Evolutionary conservation across 257 asterid species (phyloP), one percentile per base, ranked within the genome.

Genomic region (Eustoma russellianum): DNA sequence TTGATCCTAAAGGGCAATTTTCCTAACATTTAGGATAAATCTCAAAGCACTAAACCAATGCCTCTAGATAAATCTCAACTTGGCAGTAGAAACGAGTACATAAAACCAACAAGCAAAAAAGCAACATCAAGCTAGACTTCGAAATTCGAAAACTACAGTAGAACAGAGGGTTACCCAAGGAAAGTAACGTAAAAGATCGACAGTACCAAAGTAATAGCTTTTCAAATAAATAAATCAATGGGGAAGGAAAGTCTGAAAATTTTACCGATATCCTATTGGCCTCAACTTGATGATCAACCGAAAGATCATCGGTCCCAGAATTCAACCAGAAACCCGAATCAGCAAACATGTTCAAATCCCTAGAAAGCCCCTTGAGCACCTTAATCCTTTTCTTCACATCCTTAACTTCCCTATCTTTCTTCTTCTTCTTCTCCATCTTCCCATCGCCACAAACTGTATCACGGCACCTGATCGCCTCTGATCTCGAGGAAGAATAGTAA

Each of bases 311-410:
- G 17, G 15, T 17, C 6, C 43, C 56, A 33, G 69, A 60, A 41
- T 73, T 11, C 81, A 58, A 71, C 61, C 40, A 87, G 79, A 54
- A 78, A 60, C 17, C 81, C 85, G 78, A 74, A 62, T 68, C 72
- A 60, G 77, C 63, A 14, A 84, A 72, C 17, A 66, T 59, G 9
- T 74, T 55, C 35, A 83, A 77, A 59, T 81, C 83, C 73, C 44
- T 72, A 1, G 82, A 64, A 63, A 87, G 64, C 17, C 73, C 83
- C 73, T 86, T 71, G 12, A 86, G 63, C 67, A 81, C 69, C 67
- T 86, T 86, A 85, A 73, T 28, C 71, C 76, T 84, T 81, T 72
- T 74, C 68, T 74, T 81, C 72, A 59, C 74, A 70, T 57, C 69
- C 73, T 76, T 69, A 8, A 54, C 70, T 69, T 63, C 69, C 60